Percentiles rank a stretch among this genome's conserved stretches.
phyloP scores from a whole-genome alignment of 768 basidiomycete genomes.

The Psilocybe cyanescens region DNA sequence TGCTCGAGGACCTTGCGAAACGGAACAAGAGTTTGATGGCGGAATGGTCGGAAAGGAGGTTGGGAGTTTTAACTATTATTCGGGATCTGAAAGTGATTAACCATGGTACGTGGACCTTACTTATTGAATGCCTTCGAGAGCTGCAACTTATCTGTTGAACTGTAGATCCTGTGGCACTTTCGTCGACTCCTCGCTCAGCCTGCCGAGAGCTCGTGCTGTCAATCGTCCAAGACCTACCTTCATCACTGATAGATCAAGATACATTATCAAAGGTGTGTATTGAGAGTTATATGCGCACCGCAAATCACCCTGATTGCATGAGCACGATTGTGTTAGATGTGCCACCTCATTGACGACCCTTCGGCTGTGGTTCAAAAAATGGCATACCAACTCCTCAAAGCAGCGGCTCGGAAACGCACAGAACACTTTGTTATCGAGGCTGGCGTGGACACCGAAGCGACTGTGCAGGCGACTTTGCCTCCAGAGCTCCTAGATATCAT shows the following conservation, averaged over 20 bases:
- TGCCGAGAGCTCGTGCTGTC: conserved; percentile 73
- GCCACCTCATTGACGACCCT: conserved; percentile 73
- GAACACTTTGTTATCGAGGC: conserved; percentile 88
- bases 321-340: conserved; percentile 56
- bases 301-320: not conserved
- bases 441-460: conserved; percentile 69
- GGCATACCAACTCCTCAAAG: conserved; percentile 72
- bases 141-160: conserved; percentile 3
- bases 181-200: conserved; percentile 55
- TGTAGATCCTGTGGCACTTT: conserved; percentile 24
- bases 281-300: not conserved
- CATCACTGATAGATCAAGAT: conserved; percentile 60
- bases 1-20: conserved; percentile 68
- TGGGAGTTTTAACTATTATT: conserved; percentile 57
- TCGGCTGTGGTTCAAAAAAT: conserved; percentile 71
- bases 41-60: conserved; percentile 65
- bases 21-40: conserved; percentile 78
- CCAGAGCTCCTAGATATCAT: conserved; percentile 68
- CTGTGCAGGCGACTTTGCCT: conserved; percentile 49
- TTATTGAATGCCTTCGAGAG: not conserved
- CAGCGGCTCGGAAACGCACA: conserved; percentile 74
- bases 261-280: conserved; percentile 63
- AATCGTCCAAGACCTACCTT: conserved; percentile 69
- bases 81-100: conserved; percentile 59
- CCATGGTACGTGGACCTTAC: conserved; percentile 45